These are phyloP conservation scores for Aureobasidium sp. DNA, from an alignment of 2,329 filamentous ascomycete species.

Conservation along the genomic window DNA sequence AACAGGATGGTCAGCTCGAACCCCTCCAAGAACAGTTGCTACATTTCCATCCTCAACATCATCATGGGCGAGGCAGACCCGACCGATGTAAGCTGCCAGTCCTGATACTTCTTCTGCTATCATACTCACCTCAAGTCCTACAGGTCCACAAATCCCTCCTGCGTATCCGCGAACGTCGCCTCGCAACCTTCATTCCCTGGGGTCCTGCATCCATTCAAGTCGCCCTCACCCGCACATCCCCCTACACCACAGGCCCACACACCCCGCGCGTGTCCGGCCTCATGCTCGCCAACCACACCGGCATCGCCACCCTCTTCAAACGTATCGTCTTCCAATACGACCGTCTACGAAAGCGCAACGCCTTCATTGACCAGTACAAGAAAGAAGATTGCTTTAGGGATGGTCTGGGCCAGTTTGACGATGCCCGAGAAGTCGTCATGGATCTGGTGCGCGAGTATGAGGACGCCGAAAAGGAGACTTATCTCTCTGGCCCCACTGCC, in stretches of 20 bases:
- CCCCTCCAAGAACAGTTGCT: conserved; percentile 94
- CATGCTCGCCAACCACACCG: conserved; percentile 97
- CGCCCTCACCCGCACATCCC: conserved; percentile 90
- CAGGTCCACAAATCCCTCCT: conserved; percentile 91
- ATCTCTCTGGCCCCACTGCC: conserved; percentile 63
- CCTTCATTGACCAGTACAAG: conserved; percentile 94
- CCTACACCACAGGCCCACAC: conserved; percentile 91
- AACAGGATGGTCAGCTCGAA: conserved; percentile 98
- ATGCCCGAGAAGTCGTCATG: conserved; percentile 82
- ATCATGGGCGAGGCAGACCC: conserved; percentile 98
- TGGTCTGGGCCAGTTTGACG: conserved; percentile 89
- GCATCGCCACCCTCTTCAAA: conserved; percentile 94
- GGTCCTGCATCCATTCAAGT: conserved; percentile 97
- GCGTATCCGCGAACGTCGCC: conserved; percentile 84
- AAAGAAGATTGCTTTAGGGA: conserved; percentile 91
- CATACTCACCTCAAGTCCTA: background rate
- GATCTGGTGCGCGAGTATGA: conserved; percentile 94
- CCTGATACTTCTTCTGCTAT: background rate
- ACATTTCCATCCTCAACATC: conserved; percentile 97
- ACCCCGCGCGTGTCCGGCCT: conserved; percentile 82
- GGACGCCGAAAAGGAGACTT: conserved; percentile 84
- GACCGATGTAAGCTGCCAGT: conserved; percentile 58
- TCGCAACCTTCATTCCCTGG: conserved; percentile 98
- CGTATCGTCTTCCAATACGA: conserved; percentile 90
- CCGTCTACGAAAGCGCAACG: conserved; percentile 89